phyloP scores from a whole-genome alignment of 2,329 filamentous ascomycete genomes.

The Ophiocordyceps camponoti-floridani region DNA sequence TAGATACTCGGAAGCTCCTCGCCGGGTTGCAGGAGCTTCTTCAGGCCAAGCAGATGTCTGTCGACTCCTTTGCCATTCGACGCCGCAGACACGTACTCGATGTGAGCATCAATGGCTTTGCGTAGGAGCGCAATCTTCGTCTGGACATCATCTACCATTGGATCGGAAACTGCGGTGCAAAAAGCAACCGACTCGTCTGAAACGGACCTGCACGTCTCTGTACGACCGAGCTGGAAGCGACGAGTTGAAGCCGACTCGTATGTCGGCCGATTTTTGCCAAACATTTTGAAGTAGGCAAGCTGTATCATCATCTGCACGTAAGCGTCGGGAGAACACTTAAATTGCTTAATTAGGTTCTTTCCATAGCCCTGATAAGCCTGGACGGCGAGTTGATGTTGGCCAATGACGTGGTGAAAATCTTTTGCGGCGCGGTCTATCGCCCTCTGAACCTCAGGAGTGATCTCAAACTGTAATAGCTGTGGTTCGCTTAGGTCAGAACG shows the following conservation, averaged over 20 bases:
- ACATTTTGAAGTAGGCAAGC: constrained; percentile 97
- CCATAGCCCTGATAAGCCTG: constrained; percentile 96
- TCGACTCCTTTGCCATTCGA: constrained; percentile 89
- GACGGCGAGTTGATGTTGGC: constrained; percentile 75
- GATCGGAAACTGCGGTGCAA: constrained; percentile 71
- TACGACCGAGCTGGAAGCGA: constrained; percentile 89
- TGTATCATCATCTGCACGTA: constrained; percentile 99
- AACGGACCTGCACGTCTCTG: constrained; percentile 85
- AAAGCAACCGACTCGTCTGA: constrained; percentile 84
- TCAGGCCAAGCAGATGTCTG: constrained; percentile 90
- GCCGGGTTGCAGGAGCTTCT: constrained; percentile 67
- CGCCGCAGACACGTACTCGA: constrained; percentile 80
- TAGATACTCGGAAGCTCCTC: constrained; percentile 72
- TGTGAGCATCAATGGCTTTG: constrained; percentile 62
- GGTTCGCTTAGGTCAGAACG: constrained; percentile 78
- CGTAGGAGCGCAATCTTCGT: constrained; percentile 56
- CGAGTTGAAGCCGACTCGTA: constrained; percentile 94
- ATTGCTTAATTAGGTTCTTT: constrained; percentile 98
- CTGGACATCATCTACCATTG: constrained; percentile 41
- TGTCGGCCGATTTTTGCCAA: constrained; percentile 90
- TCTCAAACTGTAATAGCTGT: constrained; percentile 55
- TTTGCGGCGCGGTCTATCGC: constrained; percentile 64
- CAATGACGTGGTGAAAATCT: constrained; percentile 70
- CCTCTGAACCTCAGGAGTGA: constrained; percentile 53
- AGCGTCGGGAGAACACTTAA: constrained; percentile 93